Base-by-base conservation (phyloP, 805 yeast genomes). In the Candida railenensis region DNA sequence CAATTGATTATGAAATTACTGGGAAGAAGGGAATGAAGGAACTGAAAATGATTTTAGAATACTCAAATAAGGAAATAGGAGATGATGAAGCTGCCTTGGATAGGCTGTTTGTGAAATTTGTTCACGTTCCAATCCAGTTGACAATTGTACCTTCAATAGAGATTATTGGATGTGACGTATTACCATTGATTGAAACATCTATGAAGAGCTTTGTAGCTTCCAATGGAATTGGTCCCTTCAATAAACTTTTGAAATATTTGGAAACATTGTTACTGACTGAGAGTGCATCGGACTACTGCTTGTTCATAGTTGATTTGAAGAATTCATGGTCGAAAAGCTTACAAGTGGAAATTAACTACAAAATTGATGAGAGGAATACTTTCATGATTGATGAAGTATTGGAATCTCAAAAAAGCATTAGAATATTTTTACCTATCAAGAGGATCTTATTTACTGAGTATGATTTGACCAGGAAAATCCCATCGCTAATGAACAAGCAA, bases 11-110 rank as follows among this genome's bases (percentile, higher is more conserved):
- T 51, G 83, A 82, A 51, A 68, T 88, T 2, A 68, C 73, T 46
- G 96, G 95, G 0, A 87, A 87, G 55, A 73, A 89, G 34, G 89
- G 90, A 1, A 81, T 89, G 67, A 79, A 77, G 15, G 80, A 78
- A 43, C 86, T 87, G 43, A 76, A 77, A 33, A 66, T 89, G 25
- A 73, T 81, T 3, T 65, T 89, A 21, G 90, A 86, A 50, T 89
- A 89, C 60, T 81, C 52, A 56, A 77, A 61, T 51, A 69, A 65
- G 46, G 42, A 48, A 14, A 48, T 44, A 20, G 58, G 53, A 12
- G 39, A 36, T 19, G 39, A 36, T 15, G 19, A 20, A 9, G 22
- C 16, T 5, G 39, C 39, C 12, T 36, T 36, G 21, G 40, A 48
- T 2, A 56, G 54, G 9, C 56, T 64, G 20, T 70, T 64, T 48